Conservation (phyloP, 768 basidiomycete genomes). For the Naganishia friedmannii region DNA sequence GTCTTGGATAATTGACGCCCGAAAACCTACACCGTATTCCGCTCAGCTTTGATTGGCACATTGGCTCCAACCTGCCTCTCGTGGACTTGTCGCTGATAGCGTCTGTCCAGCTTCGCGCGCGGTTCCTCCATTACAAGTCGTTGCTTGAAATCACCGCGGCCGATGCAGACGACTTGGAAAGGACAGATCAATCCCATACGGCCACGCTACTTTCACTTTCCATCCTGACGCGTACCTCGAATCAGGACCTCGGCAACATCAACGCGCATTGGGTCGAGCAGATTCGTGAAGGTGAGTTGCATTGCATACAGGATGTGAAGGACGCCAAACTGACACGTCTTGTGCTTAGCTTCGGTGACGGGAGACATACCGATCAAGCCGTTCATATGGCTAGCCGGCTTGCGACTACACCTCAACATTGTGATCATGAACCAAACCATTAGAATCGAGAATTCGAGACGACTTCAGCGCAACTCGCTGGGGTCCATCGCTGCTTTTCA, state of each 20-base stretch:
- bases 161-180: conserved; percentile 26
- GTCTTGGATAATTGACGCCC: too few species aligned
- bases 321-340: conserved; percentile 10
- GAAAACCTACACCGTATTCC: background rate
- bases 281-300: conserved; percentile 33
- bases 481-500: conserved; percentile 36
- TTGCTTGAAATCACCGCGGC: conserved; percentile 32
- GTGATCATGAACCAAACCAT: conserved; percentile 37
- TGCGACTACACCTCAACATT: conserved; percentile 38
- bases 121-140: conserved; percentile 37
- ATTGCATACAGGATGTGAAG: background rate
- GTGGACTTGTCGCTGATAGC: conserved; percentile 32
- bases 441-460: conserved; percentile 31
- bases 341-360: conserved; percentile 6
- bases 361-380: conserved; percentile 30
- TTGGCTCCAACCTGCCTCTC: conserved; percentile 28
- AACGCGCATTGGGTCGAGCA: conserved; percentile 37
- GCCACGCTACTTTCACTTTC: conserved; percentile 31
- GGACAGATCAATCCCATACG: conserved; percentile 20
- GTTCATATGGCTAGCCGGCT: conserved; percentile 34
- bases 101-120: conserved; percentile 35
- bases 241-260: conserved; percentile 36
- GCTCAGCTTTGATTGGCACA: conserved; percentile 35
- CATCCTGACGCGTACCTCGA: conserved; percentile 37
- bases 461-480: conserved; percentile 32